Evolutionary conservation across 2,329 filamentous ascomycete species (phyloP), one percentile per base, ranked within the genome.

Genomic region (Aspergillus costaricaensis): DNA sequence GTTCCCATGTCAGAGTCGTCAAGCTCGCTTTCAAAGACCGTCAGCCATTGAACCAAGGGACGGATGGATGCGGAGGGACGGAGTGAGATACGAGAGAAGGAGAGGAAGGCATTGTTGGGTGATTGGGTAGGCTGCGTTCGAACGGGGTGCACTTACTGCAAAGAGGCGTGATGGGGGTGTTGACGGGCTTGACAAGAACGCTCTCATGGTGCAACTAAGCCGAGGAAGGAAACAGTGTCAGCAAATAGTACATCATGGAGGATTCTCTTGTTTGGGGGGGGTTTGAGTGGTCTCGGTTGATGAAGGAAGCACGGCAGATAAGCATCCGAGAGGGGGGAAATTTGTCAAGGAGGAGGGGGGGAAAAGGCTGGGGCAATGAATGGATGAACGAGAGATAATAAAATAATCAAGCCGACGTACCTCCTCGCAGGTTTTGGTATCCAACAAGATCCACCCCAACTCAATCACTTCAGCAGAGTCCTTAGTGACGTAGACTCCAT

Each of bases 391-490:
- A 44, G 58, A 63, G 32, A 55, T 27, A 27, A 27, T 58, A 59
- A 56, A 19, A 55, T 55, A 61, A 59, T 49, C 57, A 57, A 57
- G 66, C 87, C 80, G 10, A 36, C 32, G 32, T 83, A 96, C 93
- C 90, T 97, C 93, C 71, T 97, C 93, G 71, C 92, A 90, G 65
- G 86, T 90, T 82, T 94, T 95, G 67, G 92, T 90, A 76, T 97
- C 93, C 65, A 97, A 85, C 73, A 99, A 82, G 74, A 98, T 96
- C 95, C 95, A 99, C 66, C 94, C 95, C 75, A 99, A 86, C 85
- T 99, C 95, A 79, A 99, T 99, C 68, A 99, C 95, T 82, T 99
- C 95, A 64, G 95, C 95, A 61, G 95, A 98, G 80, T 99, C 95
- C 81, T 98, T 98, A 62, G 95, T 99, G 61, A 99, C 95, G 79